These are phyloP conservation scores for Anisodus acutangulus DNA, from an alignment of 257 asterid genomes.

Conservation along the genomic window DNA sequence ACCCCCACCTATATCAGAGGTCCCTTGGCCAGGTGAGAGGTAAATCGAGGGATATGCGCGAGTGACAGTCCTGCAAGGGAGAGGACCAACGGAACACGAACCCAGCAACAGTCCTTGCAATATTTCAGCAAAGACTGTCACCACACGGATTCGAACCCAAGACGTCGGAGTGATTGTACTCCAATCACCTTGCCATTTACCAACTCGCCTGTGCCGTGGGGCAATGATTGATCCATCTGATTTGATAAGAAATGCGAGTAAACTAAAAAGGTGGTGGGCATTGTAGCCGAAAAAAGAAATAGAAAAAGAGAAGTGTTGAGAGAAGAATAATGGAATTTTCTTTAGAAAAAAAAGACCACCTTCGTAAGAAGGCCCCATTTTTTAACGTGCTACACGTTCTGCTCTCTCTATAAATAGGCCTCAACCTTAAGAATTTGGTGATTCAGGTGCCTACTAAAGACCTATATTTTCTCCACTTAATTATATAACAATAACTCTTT, in stretches of 20 bases:
- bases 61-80: too few species aligned
- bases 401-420: neutral
- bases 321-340: neutral
- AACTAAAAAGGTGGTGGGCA: neutral
- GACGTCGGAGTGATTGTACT: too few species aligned
- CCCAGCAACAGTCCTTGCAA: too few species aligned
- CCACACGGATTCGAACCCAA: too few species aligned
- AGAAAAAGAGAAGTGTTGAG: neutral
- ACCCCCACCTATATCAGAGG: too few species aligned
- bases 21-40: too few species aligned
- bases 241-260: neutral
- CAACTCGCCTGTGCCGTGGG: too few species aligned
- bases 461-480: neutral
- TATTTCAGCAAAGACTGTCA: too few species aligned
- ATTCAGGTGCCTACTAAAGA: neutral
- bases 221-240: neutral
- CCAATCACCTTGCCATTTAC: too few species aligned
- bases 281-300: neutral
- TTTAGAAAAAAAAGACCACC: neutral
- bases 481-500: neutral
- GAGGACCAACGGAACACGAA: too few species aligned
- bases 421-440: neutral
- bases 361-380: neutral
- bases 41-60: too few species aligned
- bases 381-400: constrained; percentile 16